A percentile compares a stretch with the other conserved stretches of the same genome.
These are phyloP conservation scores for Epichloe bromicola DNA, from an alignment of 2,329 filamentous ascomycete species.

Conservation along the genomic window DNA sequence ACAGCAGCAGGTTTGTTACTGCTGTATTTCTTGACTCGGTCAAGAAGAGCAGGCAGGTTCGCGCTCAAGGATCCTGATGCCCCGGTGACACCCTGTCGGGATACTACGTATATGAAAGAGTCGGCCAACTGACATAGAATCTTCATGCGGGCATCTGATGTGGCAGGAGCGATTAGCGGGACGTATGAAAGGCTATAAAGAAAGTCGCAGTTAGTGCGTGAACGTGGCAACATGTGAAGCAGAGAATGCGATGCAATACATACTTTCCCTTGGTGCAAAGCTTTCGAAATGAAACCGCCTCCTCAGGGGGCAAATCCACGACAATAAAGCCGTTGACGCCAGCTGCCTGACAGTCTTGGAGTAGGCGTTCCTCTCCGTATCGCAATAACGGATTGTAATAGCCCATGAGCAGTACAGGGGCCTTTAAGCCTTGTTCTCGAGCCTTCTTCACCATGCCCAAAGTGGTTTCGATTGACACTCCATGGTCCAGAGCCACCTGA, in stretches of 20 bases:
- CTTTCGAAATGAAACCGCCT: slow-evolving; percentile 83
- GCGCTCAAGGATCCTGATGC: slow-evolving; percentile 72
- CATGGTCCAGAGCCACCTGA: slow-evolving; percentile 66
- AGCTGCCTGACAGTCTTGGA: slow-evolving; percentile 70
- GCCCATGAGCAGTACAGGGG: slow-evolving; percentile 88
- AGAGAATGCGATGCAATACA: slow-evolving; percentile 16
- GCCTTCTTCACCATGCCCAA: slow-evolving; percentile 77
- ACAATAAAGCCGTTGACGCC: slow-evolving; percentile 95
- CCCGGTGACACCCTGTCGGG: slow-evolving; percentile 91
- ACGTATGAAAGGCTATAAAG: slow-evolving; percentile 69
- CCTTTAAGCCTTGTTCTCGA: slow-evolving; percentile 60
- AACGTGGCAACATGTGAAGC: background rate
- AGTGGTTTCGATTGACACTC: slow-evolving; percentile 68
- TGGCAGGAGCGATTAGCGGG: slow-evolving; percentile 89
- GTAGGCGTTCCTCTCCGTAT: slow-evolving; percentile 83
- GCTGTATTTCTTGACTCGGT: slow-evolving; percentile 82
- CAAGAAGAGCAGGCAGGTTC: slow-evolving; percentile 68
- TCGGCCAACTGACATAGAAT: slow-evolving; percentile 92
- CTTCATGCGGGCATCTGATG: slow-evolving; percentile 87
- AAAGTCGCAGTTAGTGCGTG: background rate
- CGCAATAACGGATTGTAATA: slow-evolving; percentile 96
- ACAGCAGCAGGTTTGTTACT: slow-evolving; percentile 83
- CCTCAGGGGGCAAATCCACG: slow-evolving; percentile 93
- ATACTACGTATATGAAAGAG: slow-evolving; percentile 98
- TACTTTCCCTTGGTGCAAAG: slow-evolving; percentile 66